Base-by-base conservation (phyloP, 2,329 filamentous ascomycete species). In the Fusarium tricinctum region DNA sequence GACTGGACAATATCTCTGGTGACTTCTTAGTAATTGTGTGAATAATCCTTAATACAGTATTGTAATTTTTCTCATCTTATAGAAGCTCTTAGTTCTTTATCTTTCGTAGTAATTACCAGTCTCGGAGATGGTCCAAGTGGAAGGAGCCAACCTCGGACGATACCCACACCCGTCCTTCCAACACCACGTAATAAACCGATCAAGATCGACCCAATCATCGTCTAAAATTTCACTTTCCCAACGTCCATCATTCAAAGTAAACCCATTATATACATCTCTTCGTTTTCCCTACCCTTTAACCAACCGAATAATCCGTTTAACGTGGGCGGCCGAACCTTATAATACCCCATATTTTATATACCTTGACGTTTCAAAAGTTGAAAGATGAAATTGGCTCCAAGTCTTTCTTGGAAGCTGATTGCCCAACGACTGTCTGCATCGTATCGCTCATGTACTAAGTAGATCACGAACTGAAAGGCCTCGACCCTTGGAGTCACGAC, bases 401-500 rank as follows among this genome's bases (percentile, higher is more conserved):
- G 17, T 8, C 35, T 38, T 19, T 17, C 46, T 38, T 38, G 17
- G n/a, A 38, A n/a, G 8, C 5, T 19, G 8, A 54, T 57, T 20
- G 30, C 40, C 50, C 49, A 26, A 46, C 33, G 40, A 53, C 26
- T 23, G 23, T 20, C 6, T 59, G 32, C n/a, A 28, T 28, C 19
- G 39, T n/a, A 19, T 48, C 39, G 32, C 54, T 85, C 75, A 86
- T 19, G 83, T 82, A 65, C 83, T 87, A 19, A 88, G 74, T 53
- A 88, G 72, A 73, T 88, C 86, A 47, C 80, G 80, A 15, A 88
- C 85, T 42, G 86, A 87, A 77, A 88, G 80, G 1, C 84, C 84
- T 50, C 85, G 78, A 12, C 78, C 81, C 26, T 76, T 74, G 3
- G 73, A 82, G 38, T 83, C 84, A 35, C 92, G 85, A 40, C 92